Percentiles rank a stretch among this genome's conserved stretches.
Evolutionary conservation across 495 filamentous ascomycete genomes (phyloP).

Genomic region (Daldinia caldariorum): DNA sequence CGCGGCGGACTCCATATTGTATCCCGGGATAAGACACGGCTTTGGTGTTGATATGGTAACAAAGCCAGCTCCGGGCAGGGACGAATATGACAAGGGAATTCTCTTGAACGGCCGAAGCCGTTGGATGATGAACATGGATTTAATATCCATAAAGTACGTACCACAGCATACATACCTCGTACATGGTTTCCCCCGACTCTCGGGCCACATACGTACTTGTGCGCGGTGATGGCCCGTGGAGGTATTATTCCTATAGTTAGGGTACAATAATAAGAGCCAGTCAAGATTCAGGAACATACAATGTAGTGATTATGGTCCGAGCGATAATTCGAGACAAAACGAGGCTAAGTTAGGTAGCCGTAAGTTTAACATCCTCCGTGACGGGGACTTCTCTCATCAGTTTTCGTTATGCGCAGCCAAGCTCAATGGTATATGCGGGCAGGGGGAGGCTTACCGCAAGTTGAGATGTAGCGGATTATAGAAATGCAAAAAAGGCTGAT

Average conservation of each 20-base stretch:
- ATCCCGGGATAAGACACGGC: conserved; percentile 31
- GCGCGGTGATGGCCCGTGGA: conserved; percentile 2
- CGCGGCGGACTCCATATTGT: conserved; percentile 8
- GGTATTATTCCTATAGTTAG: background rate
- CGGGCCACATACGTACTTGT: background rate
- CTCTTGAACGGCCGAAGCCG: background rate
- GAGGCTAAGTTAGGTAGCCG: background rate
- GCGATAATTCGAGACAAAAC: conserved; percentile 8
- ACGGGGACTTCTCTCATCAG: background rate
- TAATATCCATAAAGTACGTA: background rate
- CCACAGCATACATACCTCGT: background rate
- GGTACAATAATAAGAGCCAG: background rate
- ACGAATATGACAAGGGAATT: background rate
- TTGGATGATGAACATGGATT: background rate
- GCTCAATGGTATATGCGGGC: conserved; percentile 1
- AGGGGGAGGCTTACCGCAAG: conserved; percentile 13
- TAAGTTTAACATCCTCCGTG: background rate
- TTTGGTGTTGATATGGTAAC: background rate
- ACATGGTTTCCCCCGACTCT: conserved; percentile 13
- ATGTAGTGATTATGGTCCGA: background rate
- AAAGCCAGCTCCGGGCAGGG: background rate
- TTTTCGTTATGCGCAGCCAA: background rate
- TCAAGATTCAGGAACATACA: too few species aligned
- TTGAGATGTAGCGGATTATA: background rate
- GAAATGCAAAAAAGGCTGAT: conserved; percentile 3